A percentile compares a stretch with the other conserved stretches of the same genome.
phyloP scores from a whole-genome alignment of 176 grass and related monocot genomes.

The Oryza brachyantha region DNA sequence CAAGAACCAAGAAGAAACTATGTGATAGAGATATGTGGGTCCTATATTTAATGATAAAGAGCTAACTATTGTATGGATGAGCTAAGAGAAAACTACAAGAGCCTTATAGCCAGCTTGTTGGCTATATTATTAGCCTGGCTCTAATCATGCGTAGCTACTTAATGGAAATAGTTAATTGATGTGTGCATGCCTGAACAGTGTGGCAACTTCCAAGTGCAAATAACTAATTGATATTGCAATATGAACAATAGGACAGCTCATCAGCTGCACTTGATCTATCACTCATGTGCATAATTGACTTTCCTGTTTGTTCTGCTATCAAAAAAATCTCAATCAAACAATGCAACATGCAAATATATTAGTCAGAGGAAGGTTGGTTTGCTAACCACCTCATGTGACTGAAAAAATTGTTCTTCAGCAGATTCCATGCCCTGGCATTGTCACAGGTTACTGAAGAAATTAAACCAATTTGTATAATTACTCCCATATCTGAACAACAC shows the following conservation, averaged over 20 bases:
- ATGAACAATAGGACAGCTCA: conserved; percentile 26
- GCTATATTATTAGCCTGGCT: too few relatives aligned
- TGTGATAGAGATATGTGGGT: too few relatives aligned
- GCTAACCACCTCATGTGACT: conserved; percentile 30
- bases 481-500: not conserved
- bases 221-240: not conserved
- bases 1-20: too few relatives aligned
- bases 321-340: not conserved
- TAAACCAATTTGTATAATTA: too few relatives aligned
- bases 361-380: not conserved
- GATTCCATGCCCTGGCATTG: conserved; percentile 19
- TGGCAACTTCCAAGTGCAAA: not conserved
- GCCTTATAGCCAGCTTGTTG: too few relatives aligned
- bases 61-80: too few relatives aligned
- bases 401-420: not conserved
- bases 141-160: not conserved
- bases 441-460: not conserved
- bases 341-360: conserved; percentile 5
- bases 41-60: too few relatives aligned
- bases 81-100: too few relatives aligned
- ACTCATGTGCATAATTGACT: conserved; percentile 38
- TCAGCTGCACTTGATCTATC: conserved; percentile 22
- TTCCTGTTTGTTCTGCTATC: conserved; percentile 17
- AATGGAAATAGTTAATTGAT: not conserved
- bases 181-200: not conserved